Percentiles rank a stretch among this genome's conserved stretches.
Conservation (phyloP, 1,284 basidiomycete species). For the Leccinum angustisporum region DNA sequence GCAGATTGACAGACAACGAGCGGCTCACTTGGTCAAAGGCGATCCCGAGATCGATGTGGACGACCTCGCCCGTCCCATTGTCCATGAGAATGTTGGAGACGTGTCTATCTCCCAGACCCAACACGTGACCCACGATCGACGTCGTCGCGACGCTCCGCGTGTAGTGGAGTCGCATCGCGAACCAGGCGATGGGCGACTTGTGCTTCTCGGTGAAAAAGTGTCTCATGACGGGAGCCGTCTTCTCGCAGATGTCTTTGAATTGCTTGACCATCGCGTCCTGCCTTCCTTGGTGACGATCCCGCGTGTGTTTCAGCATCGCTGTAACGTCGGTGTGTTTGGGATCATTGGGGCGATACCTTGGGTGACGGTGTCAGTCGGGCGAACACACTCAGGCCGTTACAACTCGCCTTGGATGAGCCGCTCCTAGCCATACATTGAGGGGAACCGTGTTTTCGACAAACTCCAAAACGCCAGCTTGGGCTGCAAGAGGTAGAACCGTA, state of each 20-base stretch:
- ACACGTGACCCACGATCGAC: slow-evolving; percentile 91
- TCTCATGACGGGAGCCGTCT: slow-evolving; percentile 87
- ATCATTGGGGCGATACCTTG: slow-evolving; percentile 45
- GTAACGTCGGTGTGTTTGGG: slow-evolving; percentile 26
- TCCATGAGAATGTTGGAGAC: slow-evolving; percentile 92
- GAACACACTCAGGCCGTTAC: not conserved
- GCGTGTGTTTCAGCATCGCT: slow-evolving; percentile 25
- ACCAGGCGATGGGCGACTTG: slow-evolving; percentile 89
- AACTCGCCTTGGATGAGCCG: slow-evolving; percentile 61
- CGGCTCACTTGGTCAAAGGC: slow-evolving; percentile 87
- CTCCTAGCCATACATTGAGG: slow-evolving; percentile 61
- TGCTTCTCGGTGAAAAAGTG: slow-evolving; percentile 92
- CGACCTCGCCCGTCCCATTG: slow-evolving; percentile 78
- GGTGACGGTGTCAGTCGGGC: slow-evolving; percentile 21
- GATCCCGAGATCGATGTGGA: slow-evolving; percentile 96
- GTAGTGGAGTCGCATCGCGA: slow-evolving; percentile 89
- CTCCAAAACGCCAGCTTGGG: slow-evolving; percentile 85
- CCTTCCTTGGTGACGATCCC: slow-evolving; percentile 31
- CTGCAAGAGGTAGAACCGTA: slow-evolving; percentile 83
- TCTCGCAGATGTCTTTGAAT: slow-evolving; percentile 55
- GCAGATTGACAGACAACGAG: not conserved
- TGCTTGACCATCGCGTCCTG: slow-evolving; percentile 41
- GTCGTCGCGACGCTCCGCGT: slow-evolving; percentile 90
- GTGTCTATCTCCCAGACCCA: slow-evolving; percentile 94
- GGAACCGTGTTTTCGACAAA: slow-evolving; percentile 85